These are phyloP conservation scores for Cystobasidium pallidum DNA, from an alignment of 1,284 basidiomycete species.

Conservation along the genomic window DNA sequence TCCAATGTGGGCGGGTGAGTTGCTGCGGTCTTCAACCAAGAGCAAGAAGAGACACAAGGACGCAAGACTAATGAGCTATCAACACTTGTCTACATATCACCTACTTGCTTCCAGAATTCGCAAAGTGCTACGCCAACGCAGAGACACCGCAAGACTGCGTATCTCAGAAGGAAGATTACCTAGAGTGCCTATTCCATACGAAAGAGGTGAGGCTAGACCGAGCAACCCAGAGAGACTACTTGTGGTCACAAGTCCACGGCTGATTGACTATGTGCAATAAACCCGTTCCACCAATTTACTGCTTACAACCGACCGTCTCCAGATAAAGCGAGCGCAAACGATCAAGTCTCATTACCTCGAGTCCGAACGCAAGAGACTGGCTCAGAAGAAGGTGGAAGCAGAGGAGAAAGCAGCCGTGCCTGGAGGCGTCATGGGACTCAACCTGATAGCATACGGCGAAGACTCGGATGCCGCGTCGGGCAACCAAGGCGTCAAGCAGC, in stretches of 20 bases:
- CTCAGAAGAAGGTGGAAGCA: conserved; percentile 48
- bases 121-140: conserved; percentile 83
- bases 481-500: conserved; percentile 21
- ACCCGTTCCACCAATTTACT: neutral
- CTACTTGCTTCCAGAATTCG: conserved; percentile 55
- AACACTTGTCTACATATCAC: neutral
- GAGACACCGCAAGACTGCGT: conserved; percentile 76
- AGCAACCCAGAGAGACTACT: too few species aligned
- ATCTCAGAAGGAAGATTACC: conserved; percentile 79
- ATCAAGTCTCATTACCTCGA: conserved; percentile 53
- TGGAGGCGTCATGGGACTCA: conserved; percentile 34
- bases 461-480: conserved; percentile 1
- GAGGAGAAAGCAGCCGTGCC: conserved; percentile 25
- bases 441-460: conserved; percentile 27
- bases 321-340: conserved; percentile 51
- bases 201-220: conserved; percentile 76
- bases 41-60: neutral
- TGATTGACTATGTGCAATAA: neutral
- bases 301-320: neutral
- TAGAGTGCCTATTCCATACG: conserved; percentile 88
- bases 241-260: neutral
- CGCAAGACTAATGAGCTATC: too few species aligned
- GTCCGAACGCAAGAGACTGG: conserved; percentile 49
- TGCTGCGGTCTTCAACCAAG: too few species aligned
- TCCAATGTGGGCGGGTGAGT: conserved; percentile 78